Conservation (phyloP, 805 yeast species). For the Zygosaccharomyces siamensis region DNA sequence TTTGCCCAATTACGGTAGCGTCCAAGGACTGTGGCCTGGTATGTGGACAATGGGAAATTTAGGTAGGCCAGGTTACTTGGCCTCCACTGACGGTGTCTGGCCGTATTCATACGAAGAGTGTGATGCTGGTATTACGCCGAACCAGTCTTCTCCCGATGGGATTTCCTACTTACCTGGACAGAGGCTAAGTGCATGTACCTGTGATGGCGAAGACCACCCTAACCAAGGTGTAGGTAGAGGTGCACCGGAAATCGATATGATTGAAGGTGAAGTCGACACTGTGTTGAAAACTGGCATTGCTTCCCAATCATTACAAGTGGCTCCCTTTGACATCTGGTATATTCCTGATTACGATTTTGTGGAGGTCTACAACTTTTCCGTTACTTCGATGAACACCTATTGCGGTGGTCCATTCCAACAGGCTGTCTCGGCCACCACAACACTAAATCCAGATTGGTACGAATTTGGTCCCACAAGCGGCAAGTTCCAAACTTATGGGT, state of each 20-base stretch:
- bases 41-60: slow-evolving; percentile 91
- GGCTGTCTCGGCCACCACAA: slow-evolving; percentile 80
- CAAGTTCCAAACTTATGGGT: slow-evolving; percentile 67
- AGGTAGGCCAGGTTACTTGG: slow-evolving; percentile 85
- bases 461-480: slow-evolving; percentile 52
- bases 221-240: slow-evolving; percentile 86
- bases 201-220: slow-evolving; percentile 82
- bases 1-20: slow-evolving; percentile 73
- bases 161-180: slow-evolving; percentile 85
- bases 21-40: slow-evolving; percentile 94
- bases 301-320: slow-evolving; percentile 88
- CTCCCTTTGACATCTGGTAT: slow-evolving; percentile 94
- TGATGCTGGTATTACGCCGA: slow-evolving; percentile 92
- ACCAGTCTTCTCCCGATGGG: slow-evolving; percentile 88
- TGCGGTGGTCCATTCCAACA: slow-evolving; percentile 93
- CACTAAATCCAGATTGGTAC: slow-evolving; percentile 80
- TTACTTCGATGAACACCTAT: slow-evolving; percentile 80
- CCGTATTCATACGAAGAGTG: slow-evolving; percentile 84
- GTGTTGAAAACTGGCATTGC: slow-evolving; percentile 60
- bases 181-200: slow-evolving; percentile 68
- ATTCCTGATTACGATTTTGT: slow-evolving; percentile 80
- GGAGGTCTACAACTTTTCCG: slow-evolving; percentile 61
- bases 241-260: slow-evolving; percentile 89
- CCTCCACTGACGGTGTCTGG: slow-evolving; percentile 91
- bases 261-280: slow-evolving; percentile 77